Evolutionary conservation across 345 rosid species (phyloP).

Genomic region (Aquilaria malaccensis): DNA sequence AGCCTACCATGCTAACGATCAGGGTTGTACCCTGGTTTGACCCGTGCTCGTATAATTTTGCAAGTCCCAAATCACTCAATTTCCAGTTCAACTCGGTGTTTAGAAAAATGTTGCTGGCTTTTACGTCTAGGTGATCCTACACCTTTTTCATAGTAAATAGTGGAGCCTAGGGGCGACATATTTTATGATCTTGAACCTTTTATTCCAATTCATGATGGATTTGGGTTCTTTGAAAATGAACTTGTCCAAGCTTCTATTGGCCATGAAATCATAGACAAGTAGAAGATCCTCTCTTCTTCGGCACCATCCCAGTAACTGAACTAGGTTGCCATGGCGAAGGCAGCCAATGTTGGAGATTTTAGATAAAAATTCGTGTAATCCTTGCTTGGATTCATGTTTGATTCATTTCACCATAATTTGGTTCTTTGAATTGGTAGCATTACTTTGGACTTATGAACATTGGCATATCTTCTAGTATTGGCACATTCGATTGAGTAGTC

Average conservation of each 20-base stretch:
- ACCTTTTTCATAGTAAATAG: constrained; percentile 78
- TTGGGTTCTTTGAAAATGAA: constrained; percentile 53
- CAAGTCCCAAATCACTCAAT: constrained; percentile 89
- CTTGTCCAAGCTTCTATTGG: constrained; percentile 85
- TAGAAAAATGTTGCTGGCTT: constrained; percentile 77
- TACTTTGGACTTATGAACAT: constrained; percentile 36
- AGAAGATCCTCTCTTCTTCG: constrained; percentile 58
- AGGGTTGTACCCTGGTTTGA: constrained; percentile 74
- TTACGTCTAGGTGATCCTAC: constrained; percentile 82
- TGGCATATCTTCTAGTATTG: too few relatives aligned
- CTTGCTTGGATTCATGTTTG: constrained; percentile 75
- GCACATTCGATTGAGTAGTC: too few relatives aligned
- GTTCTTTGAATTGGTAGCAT: constrained; percentile 35
- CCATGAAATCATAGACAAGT: constrained; percentile 85
- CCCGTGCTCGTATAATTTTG: constrained; percentile 79
- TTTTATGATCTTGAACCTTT: constrained; percentile 58
- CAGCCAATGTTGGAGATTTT: constrained; percentile 86
- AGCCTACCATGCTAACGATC: constrained; percentile 86
- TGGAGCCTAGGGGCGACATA: constrained; percentile 77
- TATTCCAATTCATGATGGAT: constrained; percentile 56
- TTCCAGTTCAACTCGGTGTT: constrained; percentile 72
- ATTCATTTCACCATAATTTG: constrained; percentile 74
- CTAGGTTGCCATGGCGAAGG: constrained; percentile 83
- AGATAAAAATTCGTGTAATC: constrained; percentile 77
- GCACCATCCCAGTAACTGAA: constrained; percentile 82